Percentiles rank a stretch among this genome's conserved stretches.
Evolutionary conservation across 2,329 filamentous ascomycete species (phyloP).

Genomic region (Diaporthe citriasiana): DNA sequence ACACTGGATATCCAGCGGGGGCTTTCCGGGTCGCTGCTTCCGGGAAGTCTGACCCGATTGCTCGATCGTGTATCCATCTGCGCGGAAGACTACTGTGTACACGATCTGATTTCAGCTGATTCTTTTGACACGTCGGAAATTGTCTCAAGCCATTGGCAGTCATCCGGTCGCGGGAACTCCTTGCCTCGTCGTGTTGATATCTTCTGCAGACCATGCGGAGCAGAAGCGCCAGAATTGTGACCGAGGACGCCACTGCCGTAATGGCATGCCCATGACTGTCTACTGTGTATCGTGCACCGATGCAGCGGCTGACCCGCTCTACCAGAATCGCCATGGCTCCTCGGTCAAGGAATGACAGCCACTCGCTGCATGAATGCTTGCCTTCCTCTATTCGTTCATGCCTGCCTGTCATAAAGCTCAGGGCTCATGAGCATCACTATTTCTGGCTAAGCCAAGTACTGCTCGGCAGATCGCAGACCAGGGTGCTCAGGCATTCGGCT

Average conservation of each 20-base stretch:
- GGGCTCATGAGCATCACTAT: not conserved
- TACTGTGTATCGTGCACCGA: not conserved
- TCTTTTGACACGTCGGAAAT: not conserved
- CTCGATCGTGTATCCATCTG: not conserved
- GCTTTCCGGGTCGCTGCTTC: not conserved
- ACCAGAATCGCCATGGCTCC: not conserved
- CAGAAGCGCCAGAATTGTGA: too few relatives aligned
- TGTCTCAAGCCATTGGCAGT: too few relatives aligned
- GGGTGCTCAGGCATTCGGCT: not conserved
- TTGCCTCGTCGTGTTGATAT: not conserved
- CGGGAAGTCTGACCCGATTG: not conserved
- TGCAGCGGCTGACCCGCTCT: not conserved
- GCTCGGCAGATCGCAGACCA: not conserved
- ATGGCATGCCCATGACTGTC: too few relatives aligned
- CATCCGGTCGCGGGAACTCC: not conserved
- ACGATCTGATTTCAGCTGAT: not conserved
- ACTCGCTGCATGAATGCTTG: not conserved
- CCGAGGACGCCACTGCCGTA: not conserved
- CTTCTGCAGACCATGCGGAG: too few relatives aligned
- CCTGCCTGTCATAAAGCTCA: not conserved
- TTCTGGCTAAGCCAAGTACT: not conserved
- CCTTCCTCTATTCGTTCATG: not conserved
- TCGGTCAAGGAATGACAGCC: not conserved
- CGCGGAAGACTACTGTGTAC: not conserved
- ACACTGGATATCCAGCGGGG: slow-evolving; percentile 20